Conservation (phyloP, 2,329 filamentous ascomycete genomes). For the Metarhizium robertsii region DNA sequence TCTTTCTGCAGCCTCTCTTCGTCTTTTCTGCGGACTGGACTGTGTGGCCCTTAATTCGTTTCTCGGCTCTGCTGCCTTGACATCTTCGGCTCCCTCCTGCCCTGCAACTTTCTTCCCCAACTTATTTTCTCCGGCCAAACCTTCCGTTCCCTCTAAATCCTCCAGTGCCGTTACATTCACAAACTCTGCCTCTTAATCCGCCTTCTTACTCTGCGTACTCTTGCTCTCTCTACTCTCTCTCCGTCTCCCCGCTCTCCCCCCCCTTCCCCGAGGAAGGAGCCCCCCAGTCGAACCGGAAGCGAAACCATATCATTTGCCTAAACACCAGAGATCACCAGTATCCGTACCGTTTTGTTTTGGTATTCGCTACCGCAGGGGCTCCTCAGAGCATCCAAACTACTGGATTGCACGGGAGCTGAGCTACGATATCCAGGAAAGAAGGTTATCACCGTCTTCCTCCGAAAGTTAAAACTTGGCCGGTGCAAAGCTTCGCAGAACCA, state of each 20-base stretch:
- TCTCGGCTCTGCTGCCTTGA: neutral
- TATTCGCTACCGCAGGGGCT: neutral
- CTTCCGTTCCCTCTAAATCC: neutral
- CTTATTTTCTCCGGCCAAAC: neutral
- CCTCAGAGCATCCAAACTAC: neutral
- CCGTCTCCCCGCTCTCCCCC: neutral
- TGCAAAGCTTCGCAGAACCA: constrained; percentile 7
- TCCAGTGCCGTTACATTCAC: neutral
- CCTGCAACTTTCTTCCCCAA: neutral
- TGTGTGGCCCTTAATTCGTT: neutral
- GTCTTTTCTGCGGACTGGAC: neutral
- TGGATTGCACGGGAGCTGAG: neutral
- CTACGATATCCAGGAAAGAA: neutral
- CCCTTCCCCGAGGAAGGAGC: neutral
- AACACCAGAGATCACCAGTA: neutral
- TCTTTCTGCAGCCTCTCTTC: neutral
- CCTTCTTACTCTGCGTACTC: neutral
- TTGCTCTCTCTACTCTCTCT: neutral
- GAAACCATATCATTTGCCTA: neutral
- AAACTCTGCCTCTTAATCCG: neutral
- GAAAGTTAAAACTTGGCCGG: neutral
- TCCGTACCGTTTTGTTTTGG: constrained; percentile 6
- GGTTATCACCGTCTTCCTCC: neutral
- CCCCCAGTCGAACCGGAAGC: neutral
- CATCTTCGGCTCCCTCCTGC: neutral